Evolutionary conservation across 371 early-diverging fungal species (phyloP).

Genomic region (Syncephalastrum racemosum): DNA sequence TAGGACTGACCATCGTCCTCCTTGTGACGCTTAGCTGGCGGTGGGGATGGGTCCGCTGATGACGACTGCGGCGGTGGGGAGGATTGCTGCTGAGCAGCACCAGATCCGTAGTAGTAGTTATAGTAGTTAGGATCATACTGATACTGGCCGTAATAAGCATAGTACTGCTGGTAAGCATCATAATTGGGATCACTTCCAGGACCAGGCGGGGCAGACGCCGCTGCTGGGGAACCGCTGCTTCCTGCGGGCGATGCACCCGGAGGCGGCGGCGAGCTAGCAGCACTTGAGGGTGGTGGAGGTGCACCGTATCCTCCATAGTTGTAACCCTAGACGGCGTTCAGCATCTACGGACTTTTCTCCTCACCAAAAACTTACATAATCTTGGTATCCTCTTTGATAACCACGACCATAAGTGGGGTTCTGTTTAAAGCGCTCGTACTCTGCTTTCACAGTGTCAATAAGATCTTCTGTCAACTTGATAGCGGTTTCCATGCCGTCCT

Average conservation of each 20-base stretch:
- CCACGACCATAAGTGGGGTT: constrained; percentile 29
- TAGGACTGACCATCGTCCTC: background rate
- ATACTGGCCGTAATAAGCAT: constrained; percentile 34
- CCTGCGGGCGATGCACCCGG: constrained; percentile 9
- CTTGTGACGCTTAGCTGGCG: constrained; percentile 1
- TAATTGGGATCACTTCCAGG: constrained; percentile 14
- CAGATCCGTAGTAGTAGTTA: constrained; percentile 24
- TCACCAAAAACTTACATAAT: constrained; percentile 17
- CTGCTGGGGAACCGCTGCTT: background rate
- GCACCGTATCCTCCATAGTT: constrained; percentile 10
- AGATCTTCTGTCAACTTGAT: constrained; percentile 71
- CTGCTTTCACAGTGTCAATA: constrained; percentile 72
- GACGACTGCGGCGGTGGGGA: constrained; percentile 10
- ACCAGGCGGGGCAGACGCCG: background rate
- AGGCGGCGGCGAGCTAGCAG: constrained; percentile 15
- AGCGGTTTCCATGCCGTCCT: constrained; percentile 73
- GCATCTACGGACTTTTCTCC: background rate
- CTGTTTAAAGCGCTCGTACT: constrained; percentile 62
- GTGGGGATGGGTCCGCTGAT: constrained; percentile 19
- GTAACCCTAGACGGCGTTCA: constrained; percentile 6
- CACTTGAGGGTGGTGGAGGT: constrained; percentile 5
- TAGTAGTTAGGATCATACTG: constrained; percentile 28
- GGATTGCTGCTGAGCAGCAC: constrained; percentile 11
- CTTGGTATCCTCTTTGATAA: constrained; percentile 25
- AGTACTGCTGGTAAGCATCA: constrained; percentile 37